Conservation (phyloP, 1,139 yeast species). For the Williopsis jadinii region DNA sequence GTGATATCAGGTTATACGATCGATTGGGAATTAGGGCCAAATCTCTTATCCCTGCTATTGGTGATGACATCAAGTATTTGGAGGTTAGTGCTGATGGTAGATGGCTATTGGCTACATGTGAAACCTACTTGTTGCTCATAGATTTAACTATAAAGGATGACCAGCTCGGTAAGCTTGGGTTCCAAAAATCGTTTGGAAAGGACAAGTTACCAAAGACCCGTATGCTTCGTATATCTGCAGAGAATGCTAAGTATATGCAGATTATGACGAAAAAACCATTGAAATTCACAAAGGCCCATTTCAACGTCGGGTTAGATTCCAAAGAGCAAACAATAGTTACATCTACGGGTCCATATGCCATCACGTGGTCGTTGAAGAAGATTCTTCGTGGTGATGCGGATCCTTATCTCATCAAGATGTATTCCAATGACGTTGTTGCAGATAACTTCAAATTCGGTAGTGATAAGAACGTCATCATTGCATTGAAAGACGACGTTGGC, state of each 20-base stretch:
- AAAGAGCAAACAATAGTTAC: constrained; percentile 70
- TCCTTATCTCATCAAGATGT: constrained; percentile 59
- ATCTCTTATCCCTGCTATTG: constrained; percentile 73
- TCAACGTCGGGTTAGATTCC: constrained; percentile 59
- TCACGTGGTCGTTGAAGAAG: constrained; percentile 71
- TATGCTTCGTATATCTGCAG: constrained; percentile 62
- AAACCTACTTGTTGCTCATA: constrained; percentile 58
- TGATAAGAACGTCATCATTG: constrained; percentile 58
- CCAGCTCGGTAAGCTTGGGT: constrained; percentile 57
- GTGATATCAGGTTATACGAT: constrained; percentile 71
- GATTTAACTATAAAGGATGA: constrained; percentile 61
- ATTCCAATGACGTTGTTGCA: constrained; percentile 57
- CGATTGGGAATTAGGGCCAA: constrained; percentile 68
- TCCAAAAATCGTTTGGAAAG: constrained; percentile 54
- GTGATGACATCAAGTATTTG: constrained; percentile 60
- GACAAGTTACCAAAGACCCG: constrained; percentile 65
- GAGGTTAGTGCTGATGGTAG: constrained; percentile 76
- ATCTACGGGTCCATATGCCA: constrained; percentile 73
- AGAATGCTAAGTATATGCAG: constrained; percentile 61
- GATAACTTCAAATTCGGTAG: constrained; percentile 76
- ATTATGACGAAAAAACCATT: constrained; percentile 44
- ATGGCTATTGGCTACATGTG: constrained; percentile 78
- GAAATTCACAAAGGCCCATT: constrained; percentile 64
- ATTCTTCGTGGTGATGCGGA: constrained; percentile 46
- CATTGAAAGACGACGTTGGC: constrained; percentile 20